Conservation (phyloP, 179 eudicot species). For the Beta corolliflora region DNA sequence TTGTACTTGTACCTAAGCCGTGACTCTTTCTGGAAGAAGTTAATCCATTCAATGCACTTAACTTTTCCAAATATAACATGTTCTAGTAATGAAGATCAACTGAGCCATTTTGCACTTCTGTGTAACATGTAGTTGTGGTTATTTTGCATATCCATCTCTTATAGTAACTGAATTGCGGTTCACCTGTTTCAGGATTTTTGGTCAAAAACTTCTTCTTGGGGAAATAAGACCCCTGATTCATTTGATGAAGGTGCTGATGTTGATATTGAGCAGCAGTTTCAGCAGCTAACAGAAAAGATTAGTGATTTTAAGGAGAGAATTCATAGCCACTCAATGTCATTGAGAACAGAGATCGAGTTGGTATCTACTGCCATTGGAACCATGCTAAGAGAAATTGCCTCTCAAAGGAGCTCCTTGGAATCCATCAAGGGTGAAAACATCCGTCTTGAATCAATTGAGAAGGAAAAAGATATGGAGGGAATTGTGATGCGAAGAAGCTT, state of each 20-base stretch:
- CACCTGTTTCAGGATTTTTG: slow-evolving; percentile 44
- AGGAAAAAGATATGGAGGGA: slow-evolving; percentile 58
- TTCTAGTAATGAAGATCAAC: not conserved
- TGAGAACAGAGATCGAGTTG: slow-evolving; percentile 48
- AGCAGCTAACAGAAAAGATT: slow-evolving; percentile 44
- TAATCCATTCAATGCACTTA: not conserved
- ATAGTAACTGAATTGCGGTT: slow-evolving; percentile 5
- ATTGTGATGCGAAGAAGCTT: slow-evolving; percentile 46
- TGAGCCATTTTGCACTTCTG: not conserved
- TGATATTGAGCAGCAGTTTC: slow-evolving; percentile 48
- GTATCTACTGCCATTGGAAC: slow-evolving; percentile 39
- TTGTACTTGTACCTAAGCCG: not conserved
- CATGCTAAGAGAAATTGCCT: slow-evolving; percentile 45
- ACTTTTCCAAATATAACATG: not conserved
- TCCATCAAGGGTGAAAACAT: slow-evolving; percentile 47
- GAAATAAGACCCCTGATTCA: slow-evolving; percentile 35
- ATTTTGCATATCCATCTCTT: not conserved
- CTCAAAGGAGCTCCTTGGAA: slow-evolving; percentile 48
- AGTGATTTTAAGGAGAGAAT: slow-evolving; percentile 53
- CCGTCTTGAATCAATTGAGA: slow-evolving; percentile 52
- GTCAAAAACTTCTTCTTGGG: slow-evolving; percentile 32
- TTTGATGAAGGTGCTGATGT: slow-evolving; percentile 34
- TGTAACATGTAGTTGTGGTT: not conserved
- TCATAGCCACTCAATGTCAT: slow-evolving; percentile 39
- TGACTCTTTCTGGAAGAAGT: not conserved